Percentiles rank a stretch among this genome's conserved stretches.
Evolutionary conservation across 768 basidiomycete genomes (phyloP).

Genomic region (Lentinus brumalis): DNA sequence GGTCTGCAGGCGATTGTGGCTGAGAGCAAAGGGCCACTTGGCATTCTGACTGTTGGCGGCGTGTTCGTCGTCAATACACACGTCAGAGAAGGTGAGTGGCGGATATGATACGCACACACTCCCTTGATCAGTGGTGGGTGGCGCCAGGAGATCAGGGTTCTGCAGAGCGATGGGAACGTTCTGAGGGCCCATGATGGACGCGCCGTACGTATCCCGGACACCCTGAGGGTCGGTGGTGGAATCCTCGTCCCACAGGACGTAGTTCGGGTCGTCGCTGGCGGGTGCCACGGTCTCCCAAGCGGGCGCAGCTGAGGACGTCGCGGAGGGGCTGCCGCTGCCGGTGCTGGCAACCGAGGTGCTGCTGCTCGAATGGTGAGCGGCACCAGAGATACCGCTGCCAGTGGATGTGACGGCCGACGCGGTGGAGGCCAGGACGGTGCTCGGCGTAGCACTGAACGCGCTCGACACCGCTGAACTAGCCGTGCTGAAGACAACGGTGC

Average conservation of each 20-base stretch:
- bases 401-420: background rate
- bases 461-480: conserved; percentile 5
- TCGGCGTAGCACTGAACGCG: conserved; percentile 1
- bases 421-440: background rate
- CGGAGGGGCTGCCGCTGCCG: background rate
- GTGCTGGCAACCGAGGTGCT: background rate
- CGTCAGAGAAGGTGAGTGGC: background rate
- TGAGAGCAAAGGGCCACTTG: conserved; percentile 67
- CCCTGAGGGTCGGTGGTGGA: conserved; percentile 39
- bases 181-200: conserved; percentile 54
- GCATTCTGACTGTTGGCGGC: conserved; percentile 40
- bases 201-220: conserved; percentile 47
- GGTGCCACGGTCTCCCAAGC: conserved; percentile 23
- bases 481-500: conserved; percentile 1
- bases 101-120: conserved; percentile 36
- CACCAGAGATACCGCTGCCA: background rate
- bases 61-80: background rate
- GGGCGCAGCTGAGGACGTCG: conserved; percentile 10
- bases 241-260: conserved; percentile 20
- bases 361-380: conserved; percentile 1
- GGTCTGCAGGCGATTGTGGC: conserved; percentile 57
- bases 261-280: conserved; percentile 33
- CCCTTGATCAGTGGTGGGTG: conserved; percentile 65
- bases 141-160: conserved; percentile 58
- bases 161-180: conserved; percentile 57